Evolutionary conservation across 2,329 filamentous ascomycete species (phyloP), one percentile per base, ranked within the genome.

Genomic region (Zymoseptoria ardabiliae): DNA sequence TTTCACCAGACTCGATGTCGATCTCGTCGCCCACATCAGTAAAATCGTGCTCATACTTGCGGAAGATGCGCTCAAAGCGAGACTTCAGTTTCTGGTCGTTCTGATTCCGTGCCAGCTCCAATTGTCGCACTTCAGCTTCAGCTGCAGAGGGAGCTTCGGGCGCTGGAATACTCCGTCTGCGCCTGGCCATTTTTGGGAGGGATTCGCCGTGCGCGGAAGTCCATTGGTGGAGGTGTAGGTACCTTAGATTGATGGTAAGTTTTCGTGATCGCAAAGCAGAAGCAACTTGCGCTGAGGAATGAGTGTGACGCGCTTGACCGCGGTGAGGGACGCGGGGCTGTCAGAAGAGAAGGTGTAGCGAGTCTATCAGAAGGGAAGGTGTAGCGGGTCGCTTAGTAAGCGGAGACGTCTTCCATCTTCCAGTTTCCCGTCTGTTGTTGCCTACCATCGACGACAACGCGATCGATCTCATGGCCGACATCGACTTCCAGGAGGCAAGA

Each of bases 11-110:
- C 54, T 80, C 79, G 58, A 96, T 79, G 73, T 97, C 90, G 68
- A 97, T 91, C 75, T 96, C 91, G 73, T 97, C 93, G 57, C 88
- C 91, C 55, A 93, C 81, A 4, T 86, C 88, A 1, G 85, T 85
- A 69, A 96, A 96, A 71, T 97, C 89, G 64, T 81, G 86, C 56
- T 63, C 65, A 55, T 70, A 70, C 73, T 96, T 97, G 61, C 88
- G 84, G 71, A 96, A 96, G 58, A 97, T 96, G 58, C 84, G 79
- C 70, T 96, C 91, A 72, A 96, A 94, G 4, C 85, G 85, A n/a
- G 85, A 86, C 72, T 94, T 93, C 49, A 96, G 82, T 60, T 85
- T 85, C 63, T 81, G 77, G 62, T 90, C 86, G 59, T 91, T 89
- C 57, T 81, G 63, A 13, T 56, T 51, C 10, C 64, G 62, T 28